Conservation (phyloP, 1,284 basidiomycete genomes). For the Melampsora larici-populina region DNA sequence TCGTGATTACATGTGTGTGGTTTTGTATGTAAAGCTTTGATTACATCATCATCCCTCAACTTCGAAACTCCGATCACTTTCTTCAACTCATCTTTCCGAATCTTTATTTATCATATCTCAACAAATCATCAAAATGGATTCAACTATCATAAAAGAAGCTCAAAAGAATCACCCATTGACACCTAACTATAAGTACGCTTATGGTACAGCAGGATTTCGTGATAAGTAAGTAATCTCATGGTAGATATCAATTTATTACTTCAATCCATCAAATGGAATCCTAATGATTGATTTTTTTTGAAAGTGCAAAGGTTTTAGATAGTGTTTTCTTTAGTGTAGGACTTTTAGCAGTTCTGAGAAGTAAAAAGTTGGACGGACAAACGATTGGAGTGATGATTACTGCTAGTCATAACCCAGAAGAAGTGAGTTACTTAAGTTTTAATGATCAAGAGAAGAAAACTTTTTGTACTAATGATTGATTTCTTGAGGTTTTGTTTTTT, state of each 20-base stretch:
- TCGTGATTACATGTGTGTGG: no score
- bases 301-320: slow-evolving; percentile 75
- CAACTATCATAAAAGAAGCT: no score
- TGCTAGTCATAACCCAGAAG: slow-evolving; percentile 95
- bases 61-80: no score
- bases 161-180: slow-evolving; percentile 56
- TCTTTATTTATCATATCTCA: no score
- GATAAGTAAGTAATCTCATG: slow-evolving; percentile 66
- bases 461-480: not conserved
- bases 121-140: no score
- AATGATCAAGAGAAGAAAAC: not conserved
- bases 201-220: slow-evolving; percentile 94
- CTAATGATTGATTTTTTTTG: not conserved
- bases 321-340: slow-evolving; percentile 91
- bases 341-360: slow-evolving; percentile 81
- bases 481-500: slow-evolving; percentile 37
- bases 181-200: slow-evolving; percentile 63
- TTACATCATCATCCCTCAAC: no score
- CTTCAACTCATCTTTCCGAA: no score
- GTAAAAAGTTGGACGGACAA: slow-evolving; percentile 82
- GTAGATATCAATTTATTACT: not conserved
- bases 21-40: no score
- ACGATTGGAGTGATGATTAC: slow-evolving; percentile 98
- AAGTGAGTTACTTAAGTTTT: slow-evolving; percentile 58
- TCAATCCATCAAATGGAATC: not conserved